Percentiles rank a stretch among this genome's conserved stretches.
Evolutionary conservation across 108 stramenopile genomes (phyloP).

Genomic region (Pseudonitzschia multiseries): DNA sequence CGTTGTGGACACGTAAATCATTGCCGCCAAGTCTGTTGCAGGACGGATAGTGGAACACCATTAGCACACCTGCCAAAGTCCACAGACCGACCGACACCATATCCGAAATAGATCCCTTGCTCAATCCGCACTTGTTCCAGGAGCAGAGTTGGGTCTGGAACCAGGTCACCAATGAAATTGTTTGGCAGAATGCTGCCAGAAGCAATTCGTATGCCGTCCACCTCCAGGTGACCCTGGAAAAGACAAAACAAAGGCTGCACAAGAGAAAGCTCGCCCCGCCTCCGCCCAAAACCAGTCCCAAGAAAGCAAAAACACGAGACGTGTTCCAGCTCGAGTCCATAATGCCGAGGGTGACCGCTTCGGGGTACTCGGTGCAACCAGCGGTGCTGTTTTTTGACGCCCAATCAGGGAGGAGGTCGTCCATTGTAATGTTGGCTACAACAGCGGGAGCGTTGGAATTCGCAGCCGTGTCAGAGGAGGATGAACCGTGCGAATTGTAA

Average conservation of each 20-base stretch:
- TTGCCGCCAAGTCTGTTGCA: no score
- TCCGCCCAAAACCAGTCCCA: constrained; percentile 66
- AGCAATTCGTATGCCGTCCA: constrained; percentile 66
- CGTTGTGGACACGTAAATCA: no score
- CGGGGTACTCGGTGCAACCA: not conserved
- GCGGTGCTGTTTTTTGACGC: not conserved
- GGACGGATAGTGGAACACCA: no score
- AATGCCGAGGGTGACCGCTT: constrained; percentile 9
- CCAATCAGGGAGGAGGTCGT: not conserved
- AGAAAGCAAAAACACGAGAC: constrained; percentile 48
- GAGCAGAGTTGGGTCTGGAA: constrained; percentile 59
- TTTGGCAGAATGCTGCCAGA: constrained; percentile 49
- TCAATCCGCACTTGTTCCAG: constrained; percentile 49
- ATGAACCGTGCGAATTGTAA: no score
- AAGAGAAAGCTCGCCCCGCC: constrained; percentile 67
- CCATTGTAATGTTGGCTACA: not conserved
- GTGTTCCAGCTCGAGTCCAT: constrained; percentile 56
- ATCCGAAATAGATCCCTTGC: constrained; percentile 58
- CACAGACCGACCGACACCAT: constrained; percentile 10
- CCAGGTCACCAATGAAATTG: constrained; percentile 49
- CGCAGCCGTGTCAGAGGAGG: not conserved
- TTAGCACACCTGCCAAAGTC: no score
- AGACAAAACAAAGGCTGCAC: constrained; percentile 58
- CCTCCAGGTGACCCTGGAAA: constrained; percentile 60
- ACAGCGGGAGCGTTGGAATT: not conserved